Evolutionary conservation across 2,329 filamentous ascomycete genomes (phyloP).

Genomic region (Graphiopsis chlorocephala): DNA sequence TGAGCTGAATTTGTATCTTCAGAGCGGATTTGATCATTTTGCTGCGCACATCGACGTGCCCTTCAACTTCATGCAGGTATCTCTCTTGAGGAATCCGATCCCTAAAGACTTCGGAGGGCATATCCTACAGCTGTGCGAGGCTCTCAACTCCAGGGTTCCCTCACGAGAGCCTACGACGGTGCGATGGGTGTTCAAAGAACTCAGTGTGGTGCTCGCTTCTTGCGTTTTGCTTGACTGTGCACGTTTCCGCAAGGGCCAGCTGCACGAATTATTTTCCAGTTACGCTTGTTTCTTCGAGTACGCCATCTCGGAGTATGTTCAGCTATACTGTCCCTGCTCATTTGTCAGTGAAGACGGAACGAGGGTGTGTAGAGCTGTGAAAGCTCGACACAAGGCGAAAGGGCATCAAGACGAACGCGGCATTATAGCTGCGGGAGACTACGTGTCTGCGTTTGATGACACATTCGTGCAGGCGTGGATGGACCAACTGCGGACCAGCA

Average conservation of each 20-base stretch:
- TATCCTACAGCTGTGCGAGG: slow-evolving; percentile 49
- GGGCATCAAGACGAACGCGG: slow-evolving; percentile 46
- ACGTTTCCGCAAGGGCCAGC: slow-evolving; percentile 38
- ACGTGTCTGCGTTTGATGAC: slow-evolving; percentile 38
- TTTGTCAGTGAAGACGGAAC: slow-evolving; percentile 35
- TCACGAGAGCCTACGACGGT: slow-evolving; percentile 31
- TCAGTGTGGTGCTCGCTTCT: slow-evolving; percentile 51
- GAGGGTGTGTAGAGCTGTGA: slow-evolving; percentile 32
- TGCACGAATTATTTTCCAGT: slow-evolving; percentile 39
- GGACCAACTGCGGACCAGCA: slow-evolving; percentile 30
- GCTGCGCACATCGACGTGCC: slow-evolving; percentile 43
- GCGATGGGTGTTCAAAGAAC: slow-evolving; percentile 42
- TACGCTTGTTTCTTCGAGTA: slow-evolving; percentile 45
- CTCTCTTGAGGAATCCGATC: slow-evolving; percentile 46
- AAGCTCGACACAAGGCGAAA: slow-evolving; percentile 33
- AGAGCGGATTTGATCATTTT: slow-evolving; percentile 53
- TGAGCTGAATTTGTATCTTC: slow-evolving; percentile 48
- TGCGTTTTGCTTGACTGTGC: slow-evolving; percentile 51
- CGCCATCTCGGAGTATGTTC: slow-evolving; percentile 46
- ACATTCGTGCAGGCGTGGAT: slow-evolving; percentile 32
- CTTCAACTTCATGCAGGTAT: slow-evolving; percentile 52
- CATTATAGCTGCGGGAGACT: slow-evolving; percentile 44
- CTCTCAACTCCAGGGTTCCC: slow-evolving; percentile 36
- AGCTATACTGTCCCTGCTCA: slow-evolving; percentile 48
- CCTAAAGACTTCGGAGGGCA: slow-evolving; percentile 49